Evolutionary conservation across 1,284 basidiomycete species (phyloP), one percentile per base, ranked within the genome.

Genomic region (Stygiomarasmius scandens): DNA sequence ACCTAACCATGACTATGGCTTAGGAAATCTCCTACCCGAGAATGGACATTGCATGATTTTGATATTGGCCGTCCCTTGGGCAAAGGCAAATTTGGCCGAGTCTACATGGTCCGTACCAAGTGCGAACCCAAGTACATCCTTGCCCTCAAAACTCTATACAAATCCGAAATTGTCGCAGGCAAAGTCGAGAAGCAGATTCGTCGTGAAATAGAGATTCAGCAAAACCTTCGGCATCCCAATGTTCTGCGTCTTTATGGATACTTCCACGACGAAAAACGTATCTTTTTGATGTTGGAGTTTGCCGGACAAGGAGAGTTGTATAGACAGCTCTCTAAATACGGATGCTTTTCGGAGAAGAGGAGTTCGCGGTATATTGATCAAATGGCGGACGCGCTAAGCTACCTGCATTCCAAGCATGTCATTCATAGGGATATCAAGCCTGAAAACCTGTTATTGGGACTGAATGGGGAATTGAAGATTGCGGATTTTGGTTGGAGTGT

Each of bases 381-480:
- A 73, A 98, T 99, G 95, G 92, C 96, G 14, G 97, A 99, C 70
- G 97, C 96, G 1, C 78, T 99, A 46, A 80, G 80, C 9, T 99
- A 99, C 71, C 82, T 99, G 2, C 97, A 99, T 72, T 80, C 82
- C 56, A 99, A 99, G 71, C 96, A 99, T 69, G 94, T 99, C 64
- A 99, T 99, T 59, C 97, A 99, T 71, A 88, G 97, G 23, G 97
- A 99, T 69, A 99, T 99, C 79, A 99, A 99, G 74, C 97, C 97
- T 0, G 97, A 98, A 76, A 99, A 99, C 71, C 75, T 99, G 51
- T 81, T 99, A 8, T 78, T 99, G 9, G 96, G 96, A 14, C 87
- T 99, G 67, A 93, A 95, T 63, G 97, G 96, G 46, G 96, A 99
- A 71, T 80, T 99, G 63, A 99, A 99, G 82, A 98, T 99, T 62